Percentiles rank a stretch among this genome's conserved stretches.
These are phyloP conservation scores for Bombardia bombarda DNA, from an alignment of 495 filamentous ascomycete genomes.

Conservation along the genomic window DNA sequence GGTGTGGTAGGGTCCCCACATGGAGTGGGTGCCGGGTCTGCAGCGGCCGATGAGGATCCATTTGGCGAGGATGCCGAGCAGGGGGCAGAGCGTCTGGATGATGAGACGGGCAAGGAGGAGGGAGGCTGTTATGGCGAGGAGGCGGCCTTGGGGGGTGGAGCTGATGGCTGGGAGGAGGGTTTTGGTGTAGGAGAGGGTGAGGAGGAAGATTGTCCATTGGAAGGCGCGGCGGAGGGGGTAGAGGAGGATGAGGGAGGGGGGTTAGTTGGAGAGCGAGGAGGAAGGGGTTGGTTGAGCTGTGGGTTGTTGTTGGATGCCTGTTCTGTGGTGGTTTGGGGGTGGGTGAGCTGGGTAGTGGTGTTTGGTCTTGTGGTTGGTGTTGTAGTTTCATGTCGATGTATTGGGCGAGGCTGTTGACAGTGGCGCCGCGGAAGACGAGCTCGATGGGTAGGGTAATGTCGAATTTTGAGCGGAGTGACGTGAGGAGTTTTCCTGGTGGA, in stretches of 20 bases:
- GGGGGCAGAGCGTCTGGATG: conserved; percentile 20
- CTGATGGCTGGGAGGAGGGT: conserved; percentile 16
- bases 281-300: conserved; percentile 32
- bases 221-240: conserved; percentile 31
- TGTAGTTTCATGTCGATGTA: conserved; percentile 15
- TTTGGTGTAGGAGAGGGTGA: conserved; percentile 20
- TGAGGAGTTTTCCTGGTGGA: conserved; percentile 35
- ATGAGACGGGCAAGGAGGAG: conserved; percentile 22
- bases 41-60: conserved; percentile 39
- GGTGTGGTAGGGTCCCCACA: conserved; percentile 42
- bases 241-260: conserved; percentile 25
- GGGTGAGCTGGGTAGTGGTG: background rate
- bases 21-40: conserved; percentile 35
- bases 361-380: conserved; percentile 14
- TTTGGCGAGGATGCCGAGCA: conserved; percentile 32
- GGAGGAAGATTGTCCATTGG: conserved; percentile 33
- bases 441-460: conserved; percentile 28
- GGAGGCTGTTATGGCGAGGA: conserved; percentile 26
- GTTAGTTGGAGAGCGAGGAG: conserved; percentile 31
- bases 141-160: conserved; percentile 19
- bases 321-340: background rate
- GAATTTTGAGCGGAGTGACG: conserved; percentile 29
- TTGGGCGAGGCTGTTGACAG: conserved; percentile 19
- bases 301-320: conserved; percentile 13
- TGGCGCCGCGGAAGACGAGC: conserved; percentile 29